These are phyloP conservation scores for Isabelozyma pseudorhagii DNA, from an alignment of 805 yeast genomes.

Conservation along the genomic window DNA sequence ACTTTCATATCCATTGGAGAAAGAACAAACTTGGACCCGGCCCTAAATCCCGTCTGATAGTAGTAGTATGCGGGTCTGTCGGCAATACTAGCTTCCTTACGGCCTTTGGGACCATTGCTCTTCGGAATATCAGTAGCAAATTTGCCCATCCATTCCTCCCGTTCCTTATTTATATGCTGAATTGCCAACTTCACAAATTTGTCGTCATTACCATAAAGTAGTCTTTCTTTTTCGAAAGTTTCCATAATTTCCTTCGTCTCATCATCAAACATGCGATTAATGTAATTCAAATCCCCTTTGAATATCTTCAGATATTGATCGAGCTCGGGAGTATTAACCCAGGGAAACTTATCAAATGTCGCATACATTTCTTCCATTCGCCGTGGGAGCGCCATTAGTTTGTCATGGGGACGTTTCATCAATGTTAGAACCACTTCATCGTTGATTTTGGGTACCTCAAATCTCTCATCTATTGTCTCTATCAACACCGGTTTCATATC, in stretches of 20 bases:
- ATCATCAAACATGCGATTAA: conserved; percentile 49
- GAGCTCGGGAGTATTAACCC: conserved; percentile 35
- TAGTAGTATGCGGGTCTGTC: conserved; percentile 52
- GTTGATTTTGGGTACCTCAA: conserved; percentile 56
- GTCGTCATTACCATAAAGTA: conserved; percentile 59
- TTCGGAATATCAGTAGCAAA: conserved; percentile 11
- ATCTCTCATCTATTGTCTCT: conserved; percentile 47
- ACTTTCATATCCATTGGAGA: conserved; percentile 80
- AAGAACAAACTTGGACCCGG: conserved; percentile 60
- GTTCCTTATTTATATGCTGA: conserved; percentile 47
- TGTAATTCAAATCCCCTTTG: conserved; percentile 58
- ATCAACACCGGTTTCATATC: conserved; percentile 65
- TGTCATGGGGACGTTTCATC: conserved; percentile 48
- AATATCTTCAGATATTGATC: conserved; percentile 60
- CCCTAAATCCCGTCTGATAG: conserved; percentile 74
- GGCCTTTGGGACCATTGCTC: background rate
- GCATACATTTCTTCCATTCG: conserved; percentile 23
- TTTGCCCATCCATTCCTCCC: conserved; percentile 36
- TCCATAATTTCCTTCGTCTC: conserved; percentile 56
- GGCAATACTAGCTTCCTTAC: background rate
- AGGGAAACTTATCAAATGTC: conserved; percentile 51
- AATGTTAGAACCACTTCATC: conserved; percentile 58
- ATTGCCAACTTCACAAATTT: conserved; percentile 54
- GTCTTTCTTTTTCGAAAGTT: conserved; percentile 55
- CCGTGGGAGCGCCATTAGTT: conserved; percentile 49